Evolutionary conservation across 805 yeast genomes (phyloP), one percentile per base, ranked within the genome.

Genomic region (Ogataea ganodermae): DNA sequence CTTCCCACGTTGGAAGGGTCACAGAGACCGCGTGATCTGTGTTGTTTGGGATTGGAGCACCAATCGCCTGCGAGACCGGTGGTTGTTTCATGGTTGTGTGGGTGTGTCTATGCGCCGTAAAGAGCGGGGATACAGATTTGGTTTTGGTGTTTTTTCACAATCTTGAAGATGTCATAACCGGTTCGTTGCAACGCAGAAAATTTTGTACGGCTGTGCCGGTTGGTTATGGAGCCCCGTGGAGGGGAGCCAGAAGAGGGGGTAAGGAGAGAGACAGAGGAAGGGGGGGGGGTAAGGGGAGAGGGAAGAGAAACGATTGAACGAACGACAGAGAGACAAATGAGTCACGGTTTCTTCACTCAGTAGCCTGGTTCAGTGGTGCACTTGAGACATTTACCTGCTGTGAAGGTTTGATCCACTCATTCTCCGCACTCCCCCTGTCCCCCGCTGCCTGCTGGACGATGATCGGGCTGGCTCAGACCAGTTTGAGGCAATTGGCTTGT

Each of bases 1-100:
- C 89, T 41, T 81, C 86, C 99, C 98, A 94, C 0, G 96, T 87
- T 6, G 99, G 99, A 27, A 92, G 74, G 1, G 96, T 87, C 39
- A 92, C 97, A 10, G 96, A 88, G 1, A 92, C 96, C 0, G 97
- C 97, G 66, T 94, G 98, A 2, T 85, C 83, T 0, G 95, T 85
- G 63, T 89, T 84, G 50, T 87, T 84, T 2, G 99, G 97, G 49
- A 94, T 91, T 1, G 96, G 81, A 14, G 79, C 85, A 3, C 97
- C 97, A 14, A 89, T 78, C 33, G 69, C 71, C 61, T 79, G 71
- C 5, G 70, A 68, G 23, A 62, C 48, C 6, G 58, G 55, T 23
- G 44, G 48, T 16, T 33, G 50, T 30, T 44, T 44, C 43, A 27
- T 42, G 13, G 6, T 24, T 10, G 9, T 6, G 8, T 8, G 8